phyloP scores from a whole-genome alignment of 2,329 filamentous ascomycete species.

The Tolypocladium pustulatum region DNA sequence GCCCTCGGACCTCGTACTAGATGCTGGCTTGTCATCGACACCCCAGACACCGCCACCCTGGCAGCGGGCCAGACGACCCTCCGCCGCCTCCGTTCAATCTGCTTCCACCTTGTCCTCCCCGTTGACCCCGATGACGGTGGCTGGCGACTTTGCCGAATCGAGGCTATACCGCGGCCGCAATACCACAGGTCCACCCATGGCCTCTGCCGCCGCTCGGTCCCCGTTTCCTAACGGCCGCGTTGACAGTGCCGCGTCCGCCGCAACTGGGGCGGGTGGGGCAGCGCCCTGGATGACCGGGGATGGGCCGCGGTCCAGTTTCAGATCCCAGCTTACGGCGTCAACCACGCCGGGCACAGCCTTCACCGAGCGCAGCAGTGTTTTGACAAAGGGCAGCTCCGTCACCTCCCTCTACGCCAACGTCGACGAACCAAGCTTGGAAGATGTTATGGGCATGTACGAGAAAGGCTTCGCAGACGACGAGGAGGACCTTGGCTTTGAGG shows the following conservation, averaged over 20 bases:
- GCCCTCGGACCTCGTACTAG: conserved; percentile 19
- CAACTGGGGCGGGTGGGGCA: conserved; percentile 14
- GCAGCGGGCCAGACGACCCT: conserved; percentile 34
- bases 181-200: conserved; percentile 13
- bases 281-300: conserved; percentile 39
- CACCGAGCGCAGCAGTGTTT: conserved; percentile 75
- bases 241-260: conserved; percentile 30
- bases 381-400: conserved; percentile 69
- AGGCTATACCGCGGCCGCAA: conserved; percentile 17
- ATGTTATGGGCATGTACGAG: conserved; percentile 63
- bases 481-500: not conserved
- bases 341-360: conserved; percentile 49
- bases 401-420: conserved; percentile 45
- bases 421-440: conserved; percentile 52
- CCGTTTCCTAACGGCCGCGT: conserved; percentile 13
- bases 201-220: conserved; percentile 16
- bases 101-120: conserved; percentile 35
- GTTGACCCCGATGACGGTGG: conserved; percentile 25
- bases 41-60: conserved; percentile 22
- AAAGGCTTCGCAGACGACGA: conserved; percentile 43
- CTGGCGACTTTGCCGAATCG: conserved; percentile 28
- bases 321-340: conserved; percentile 44
- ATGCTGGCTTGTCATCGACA: conserved; percentile 14
- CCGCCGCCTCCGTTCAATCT: conserved; percentile 36
- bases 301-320: conserved; percentile 44